These are phyloP conservation scores for Crithidia expoeki DNA, from an alignment of 208 protist genomes.

Conservation along the genomic window DNA sequence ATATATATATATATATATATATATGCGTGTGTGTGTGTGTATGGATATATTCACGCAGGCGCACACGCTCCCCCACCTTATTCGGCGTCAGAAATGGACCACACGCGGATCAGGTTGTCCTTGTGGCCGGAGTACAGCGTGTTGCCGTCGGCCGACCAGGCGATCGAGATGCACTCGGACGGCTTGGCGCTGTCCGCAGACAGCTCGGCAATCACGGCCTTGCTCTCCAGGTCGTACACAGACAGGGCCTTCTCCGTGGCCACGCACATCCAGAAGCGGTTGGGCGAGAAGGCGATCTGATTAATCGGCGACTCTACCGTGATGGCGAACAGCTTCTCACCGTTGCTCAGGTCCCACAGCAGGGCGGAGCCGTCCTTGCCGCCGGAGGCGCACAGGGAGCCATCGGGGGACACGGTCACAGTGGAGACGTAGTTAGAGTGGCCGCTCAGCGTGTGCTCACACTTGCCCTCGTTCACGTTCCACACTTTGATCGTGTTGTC, in stretches of 20 bases:
- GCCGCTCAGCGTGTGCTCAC: conserved; percentile 94
- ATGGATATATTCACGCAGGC: too few species aligned
- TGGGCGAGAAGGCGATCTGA: conserved; percentile 98
- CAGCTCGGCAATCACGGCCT: conserved; percentile 95
- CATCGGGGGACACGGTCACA: conserved; percentile 99
- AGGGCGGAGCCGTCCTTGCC: conserved; percentile 98
- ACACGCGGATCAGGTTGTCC: conserved; percentile 98
- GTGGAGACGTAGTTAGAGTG: conserved; percentile 98
- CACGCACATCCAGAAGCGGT: conserved; percentile 99
- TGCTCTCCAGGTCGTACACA: conserved; percentile 98
- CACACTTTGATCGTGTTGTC: conserved; percentile 99
- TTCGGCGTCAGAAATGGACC: conserved; percentile 74
- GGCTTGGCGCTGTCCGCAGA: conserved; percentile 66
- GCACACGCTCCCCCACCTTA: conserved; percentile 9
- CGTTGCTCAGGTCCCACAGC: conserved; percentile 98
- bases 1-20: too few species aligned
- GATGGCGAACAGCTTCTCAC: conserved; percentile 97
- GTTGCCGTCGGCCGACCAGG: conserved; percentile 97
- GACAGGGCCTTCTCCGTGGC: conserved; percentile 93
- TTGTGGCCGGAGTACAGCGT: conserved; percentile 99
- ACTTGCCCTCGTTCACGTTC: conserved; percentile 94
- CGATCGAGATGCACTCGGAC: conserved; percentile 94
- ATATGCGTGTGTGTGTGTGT: too few species aligned
- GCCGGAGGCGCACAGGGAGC: conserved; percentile 99
- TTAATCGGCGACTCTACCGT: conserved; percentile 91